phyloP scores from a whole-genome alignment of 495 filamentous ascomycete species.

The Poronia punctata region DNA sequence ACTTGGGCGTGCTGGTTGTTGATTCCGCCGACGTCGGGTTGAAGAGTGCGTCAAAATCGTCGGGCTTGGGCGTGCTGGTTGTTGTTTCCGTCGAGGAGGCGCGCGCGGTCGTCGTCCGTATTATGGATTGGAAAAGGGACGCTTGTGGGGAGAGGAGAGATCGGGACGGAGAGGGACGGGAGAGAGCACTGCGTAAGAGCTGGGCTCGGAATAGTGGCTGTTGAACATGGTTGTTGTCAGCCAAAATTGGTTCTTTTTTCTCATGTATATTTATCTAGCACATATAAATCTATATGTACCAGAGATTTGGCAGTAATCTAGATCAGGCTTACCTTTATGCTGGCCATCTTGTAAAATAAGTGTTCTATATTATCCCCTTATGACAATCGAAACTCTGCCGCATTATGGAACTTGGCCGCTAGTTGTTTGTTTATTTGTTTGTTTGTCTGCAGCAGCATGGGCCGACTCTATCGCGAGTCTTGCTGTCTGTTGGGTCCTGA shows the following conservation, averaged over 20 bases:
- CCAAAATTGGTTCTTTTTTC: too few species aligned
- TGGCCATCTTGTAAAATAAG: slow-evolving; percentile 15
- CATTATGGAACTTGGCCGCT: too few species aligned
- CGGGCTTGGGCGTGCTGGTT: slow-evolving; percentile 20
- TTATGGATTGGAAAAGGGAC: slow-evolving; percentile 15
- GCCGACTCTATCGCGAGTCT: slow-evolving; percentile 1
- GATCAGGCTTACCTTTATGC: slow-evolving; percentile 17
- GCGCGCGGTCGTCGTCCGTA: slow-evolving; percentile 12
- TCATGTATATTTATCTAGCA: too few species aligned
- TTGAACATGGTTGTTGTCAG: not conserved
- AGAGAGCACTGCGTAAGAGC: slow-evolving; percentile 14
- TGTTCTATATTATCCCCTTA: slow-evolving; percentile 1
- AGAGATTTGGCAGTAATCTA: not conserved
- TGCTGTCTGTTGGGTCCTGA: not conserved
- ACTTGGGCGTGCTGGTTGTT: too few species aligned
- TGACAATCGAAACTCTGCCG: not conserved
- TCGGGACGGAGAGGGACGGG: not conserved
- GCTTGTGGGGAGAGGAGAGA: not conserved
- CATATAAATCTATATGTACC: not conserved
- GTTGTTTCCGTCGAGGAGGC: slow-evolving; percentile 25
- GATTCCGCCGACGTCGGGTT: too few species aligned
- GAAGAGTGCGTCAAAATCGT: too few species aligned
- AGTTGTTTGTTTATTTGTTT: too few species aligned
- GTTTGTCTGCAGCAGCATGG: not conserved
- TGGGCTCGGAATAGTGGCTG: slow-evolving; percentile 19